Conservation (phyloP, 441 rosid species). For the Adansonia madagascariensis region DNA sequence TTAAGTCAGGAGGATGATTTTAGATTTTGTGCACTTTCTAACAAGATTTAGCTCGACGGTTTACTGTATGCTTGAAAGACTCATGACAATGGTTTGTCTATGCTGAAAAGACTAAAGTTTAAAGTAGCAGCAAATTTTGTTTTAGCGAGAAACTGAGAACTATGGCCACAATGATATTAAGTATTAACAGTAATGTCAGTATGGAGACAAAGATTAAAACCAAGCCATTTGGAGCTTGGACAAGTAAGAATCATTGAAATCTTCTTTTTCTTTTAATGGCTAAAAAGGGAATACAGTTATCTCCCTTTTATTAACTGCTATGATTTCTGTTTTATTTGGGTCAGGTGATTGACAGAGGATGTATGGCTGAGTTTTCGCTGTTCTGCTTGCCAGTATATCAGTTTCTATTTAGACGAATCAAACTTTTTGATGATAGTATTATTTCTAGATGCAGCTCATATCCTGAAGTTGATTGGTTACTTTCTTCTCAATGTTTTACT, state of each 20-base stretch:
- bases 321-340: background rate
- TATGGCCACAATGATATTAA: background rate
- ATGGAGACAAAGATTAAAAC: background rate
- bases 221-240: background rate
- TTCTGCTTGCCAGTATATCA: background rate
- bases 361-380: background rate
- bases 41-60: background rate
- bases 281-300: background rate
- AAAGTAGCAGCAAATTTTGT: background rate
- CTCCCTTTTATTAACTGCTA: background rate
- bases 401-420: slow-evolving; percentile 22
- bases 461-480: background rate
- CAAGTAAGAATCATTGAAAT: no score
- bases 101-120: background rate
- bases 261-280: background rate
- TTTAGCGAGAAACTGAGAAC: background rate
- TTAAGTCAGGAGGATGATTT: background rate
- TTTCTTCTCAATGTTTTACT: background rate
- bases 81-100: background rate
- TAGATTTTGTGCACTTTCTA: background rate
- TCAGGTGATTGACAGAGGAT: background rate
- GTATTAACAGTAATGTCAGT: background rate
- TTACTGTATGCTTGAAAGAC: background rate
- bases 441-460: background rate
- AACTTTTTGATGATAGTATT: background rate